Evolutionary conservation across 2,329 filamentous ascomycete species (phyloP).

Genomic region (Diplocarpon rosae): DNA sequence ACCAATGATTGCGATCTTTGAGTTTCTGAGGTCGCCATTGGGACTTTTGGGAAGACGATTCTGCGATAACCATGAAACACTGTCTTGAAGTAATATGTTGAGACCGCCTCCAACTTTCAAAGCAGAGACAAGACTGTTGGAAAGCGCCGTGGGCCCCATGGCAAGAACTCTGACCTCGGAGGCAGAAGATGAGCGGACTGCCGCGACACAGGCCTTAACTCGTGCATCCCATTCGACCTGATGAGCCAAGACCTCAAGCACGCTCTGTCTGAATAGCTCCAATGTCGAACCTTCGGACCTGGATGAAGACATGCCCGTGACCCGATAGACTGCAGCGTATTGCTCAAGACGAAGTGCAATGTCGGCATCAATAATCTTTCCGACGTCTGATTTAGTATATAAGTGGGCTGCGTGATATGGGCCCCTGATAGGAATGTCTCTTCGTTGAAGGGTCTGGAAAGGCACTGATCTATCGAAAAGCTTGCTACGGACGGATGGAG

Average conservation of each 20-base stretch:
- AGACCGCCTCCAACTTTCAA: conserved; percentile 7
- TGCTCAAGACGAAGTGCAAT: conserved; percentile 5
- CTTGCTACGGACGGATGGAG: conserved; percentile 9
- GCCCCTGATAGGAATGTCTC: conserved; percentile 16
- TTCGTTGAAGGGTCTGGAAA: conserved; percentile 11
- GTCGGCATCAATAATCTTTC: conserved; percentile 15
- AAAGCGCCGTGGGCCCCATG: conserved; percentile 16
- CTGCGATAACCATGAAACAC: background rate
- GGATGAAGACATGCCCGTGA: conserved; percentile 4
- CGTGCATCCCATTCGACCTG: conserved; percentile 14
- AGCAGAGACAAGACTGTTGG: conserved; percentile 11
- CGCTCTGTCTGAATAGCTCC: conserved; percentile 13
- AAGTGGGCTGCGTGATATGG: conserved; percentile 27
- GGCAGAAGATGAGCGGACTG: conserved; percentile 5
- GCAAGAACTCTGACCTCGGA: conserved; percentile 8
- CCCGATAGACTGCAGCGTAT: conserved; percentile 3
- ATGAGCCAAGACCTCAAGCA: conserved; percentile 12
- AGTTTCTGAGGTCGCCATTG: conserved; percentile 2
- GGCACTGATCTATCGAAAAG: conserved; percentile 10
- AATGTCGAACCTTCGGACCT: conserved; percentile 4
- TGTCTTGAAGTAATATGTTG: conserved; percentile 4
- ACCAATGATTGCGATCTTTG: conserved; percentile 62
- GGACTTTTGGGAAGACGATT: conserved; percentile 4
- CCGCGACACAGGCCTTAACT: conserved; percentile 8
- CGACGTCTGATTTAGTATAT: conserved; percentile 18